phyloP scores from a whole-genome alignment of 331 rosid genomes.

The Arachis monticola region DNA sequence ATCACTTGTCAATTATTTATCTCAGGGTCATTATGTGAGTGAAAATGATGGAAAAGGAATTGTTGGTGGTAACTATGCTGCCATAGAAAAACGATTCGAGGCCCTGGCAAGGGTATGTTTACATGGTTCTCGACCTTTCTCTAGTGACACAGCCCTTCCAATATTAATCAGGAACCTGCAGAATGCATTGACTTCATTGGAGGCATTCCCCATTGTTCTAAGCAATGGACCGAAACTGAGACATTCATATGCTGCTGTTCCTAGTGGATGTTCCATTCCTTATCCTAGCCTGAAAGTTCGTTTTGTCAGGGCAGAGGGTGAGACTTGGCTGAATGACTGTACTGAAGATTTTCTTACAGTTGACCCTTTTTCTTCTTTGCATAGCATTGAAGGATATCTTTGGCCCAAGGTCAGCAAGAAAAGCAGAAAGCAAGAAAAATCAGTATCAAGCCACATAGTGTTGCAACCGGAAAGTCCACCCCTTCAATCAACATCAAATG shows the following conservation, averaged over 20 bases:
- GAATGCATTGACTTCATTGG: conserved; percentile 77
- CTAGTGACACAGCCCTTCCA: conserved; percentile 57
- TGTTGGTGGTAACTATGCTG: conserved; percentile 43
- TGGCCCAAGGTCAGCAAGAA: conserved; percentile 69
- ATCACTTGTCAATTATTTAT: conserved; percentile 71
- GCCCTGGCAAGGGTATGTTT: conserved; percentile 68
- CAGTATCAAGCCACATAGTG: conserved; percentile 46
- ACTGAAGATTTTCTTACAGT: conserved; percentile 64
- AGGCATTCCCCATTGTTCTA: conserved; percentile 83
- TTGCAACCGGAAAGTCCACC: conserved; percentile 57
- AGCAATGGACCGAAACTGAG: conserved; percentile 62
- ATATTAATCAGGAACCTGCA: conserved; percentile 70
- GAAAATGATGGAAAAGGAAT: conserved; percentile 46
- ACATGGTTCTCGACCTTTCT: conserved; percentile 51
- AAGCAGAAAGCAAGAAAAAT: conserved; percentile 33
- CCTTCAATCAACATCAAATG: conserved; percentile 50
- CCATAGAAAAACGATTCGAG: conserved; percentile 80
- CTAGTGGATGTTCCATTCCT: conserved; percentile 59
- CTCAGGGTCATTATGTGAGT: conserved; percentile 60
- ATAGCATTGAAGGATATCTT: conserved; percentile 71
- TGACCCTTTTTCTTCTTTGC: conserved; percentile 83
- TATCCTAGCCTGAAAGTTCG: conserved; percentile 78
- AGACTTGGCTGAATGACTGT: conserved; percentile 62
- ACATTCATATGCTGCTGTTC: conserved; percentile 70
- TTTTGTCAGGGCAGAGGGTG: conserved; percentile 77